phyloP scores from a whole-genome alignment of 768 basidiomycete species.

The Kwoniella sp. region DNA sequence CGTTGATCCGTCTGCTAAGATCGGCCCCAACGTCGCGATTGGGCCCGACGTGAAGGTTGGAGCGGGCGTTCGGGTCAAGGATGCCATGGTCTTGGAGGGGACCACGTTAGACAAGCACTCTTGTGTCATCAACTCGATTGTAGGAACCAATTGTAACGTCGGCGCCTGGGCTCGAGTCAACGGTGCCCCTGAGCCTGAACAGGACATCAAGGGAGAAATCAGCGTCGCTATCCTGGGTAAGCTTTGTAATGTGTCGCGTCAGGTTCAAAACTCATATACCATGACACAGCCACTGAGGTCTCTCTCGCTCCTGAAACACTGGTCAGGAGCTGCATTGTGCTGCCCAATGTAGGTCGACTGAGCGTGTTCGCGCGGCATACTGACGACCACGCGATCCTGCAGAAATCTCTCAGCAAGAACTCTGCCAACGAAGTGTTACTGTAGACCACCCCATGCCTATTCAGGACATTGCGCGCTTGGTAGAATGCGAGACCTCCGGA shows the following conservation, averaged over 20 bases:
- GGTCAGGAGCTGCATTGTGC: slow-evolving; percentile 53
- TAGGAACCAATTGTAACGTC: slow-evolving; percentile 52
- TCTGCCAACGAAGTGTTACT: slow-evolving; percentile 53
- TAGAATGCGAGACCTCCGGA: too few relatives aligned
- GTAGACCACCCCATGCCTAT: not conserved
- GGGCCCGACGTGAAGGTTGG: slow-evolving; percentile 50
- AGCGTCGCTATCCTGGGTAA: slow-evolving; percentile 52
- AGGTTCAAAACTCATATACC: not conserved
- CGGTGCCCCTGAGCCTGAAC: slow-evolving; percentile 47
- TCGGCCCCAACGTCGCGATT: slow-evolving; percentile 53
- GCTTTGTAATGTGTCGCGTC: not conserved
- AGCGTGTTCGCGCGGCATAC: not conserved
- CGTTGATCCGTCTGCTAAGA: slow-evolving; percentile 52
- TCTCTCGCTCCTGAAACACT: slow-evolving; percentile 51
- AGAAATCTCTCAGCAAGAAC: slow-evolving; percentile 51
- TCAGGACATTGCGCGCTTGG: too few relatives aligned
- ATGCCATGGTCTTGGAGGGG: slow-evolving; percentile 52
- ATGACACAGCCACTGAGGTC: slow-evolving; percentile 51
- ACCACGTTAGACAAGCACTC: slow-evolving; percentile 51
- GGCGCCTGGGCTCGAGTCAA: slow-evolving; percentile 54
- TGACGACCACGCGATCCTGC: not conserved
- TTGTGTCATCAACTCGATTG: slow-evolving; percentile 51
- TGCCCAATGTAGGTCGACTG: slow-evolving; percentile 47
- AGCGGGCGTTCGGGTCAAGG: slow-evolving; percentile 51
- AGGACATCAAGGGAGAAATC: slow-evolving; percentile 49